A percentile compares a stretch with the other conserved stretches of the same genome.
These are phyloP conservation scores for Fusarium coicis DNA, from an alignment of 2,329 filamentous ascomycete species.

Conservation along the genomic window DNA sequence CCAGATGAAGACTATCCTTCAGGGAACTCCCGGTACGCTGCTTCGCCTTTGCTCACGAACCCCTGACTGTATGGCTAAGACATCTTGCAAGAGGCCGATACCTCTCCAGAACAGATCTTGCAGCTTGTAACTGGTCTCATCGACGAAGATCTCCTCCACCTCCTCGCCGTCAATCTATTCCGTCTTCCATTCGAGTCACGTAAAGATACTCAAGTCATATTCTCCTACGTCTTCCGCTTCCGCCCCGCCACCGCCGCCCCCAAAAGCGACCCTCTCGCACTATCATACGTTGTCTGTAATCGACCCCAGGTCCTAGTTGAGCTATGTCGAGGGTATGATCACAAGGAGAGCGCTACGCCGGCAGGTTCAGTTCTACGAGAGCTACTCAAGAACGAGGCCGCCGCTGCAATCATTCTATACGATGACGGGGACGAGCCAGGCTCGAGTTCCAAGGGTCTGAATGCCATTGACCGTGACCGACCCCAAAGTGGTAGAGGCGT, in stretches of 20 bases:
- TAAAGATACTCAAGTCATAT: slow-evolving; percentile 95
- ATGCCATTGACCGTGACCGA: slow-evolving; percentile 79
- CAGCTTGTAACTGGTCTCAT: slow-evolving; percentile 86
- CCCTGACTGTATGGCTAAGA: slow-evolving; percentile 25
- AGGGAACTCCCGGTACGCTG: slow-evolving; percentile 85
- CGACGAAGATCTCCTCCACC: slow-evolving; percentile 87
- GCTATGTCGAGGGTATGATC: slow-evolving; percentile 88
- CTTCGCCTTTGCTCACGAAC: background rate
- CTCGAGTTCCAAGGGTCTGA: slow-evolving; percentile 79
- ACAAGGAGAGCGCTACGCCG: slow-evolving; percentile 90
- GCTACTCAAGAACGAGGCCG: slow-evolving; percentile 87
- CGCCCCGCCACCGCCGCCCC: slow-evolving; percentile 75
- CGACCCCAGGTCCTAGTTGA: slow-evolving; percentile 88
- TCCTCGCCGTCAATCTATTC: slow-evolving; percentile 84
- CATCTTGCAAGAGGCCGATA: slow-evolving; percentile 76
- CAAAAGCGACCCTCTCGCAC: slow-evolving; percentile 80
- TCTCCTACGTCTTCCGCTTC: slow-evolving; percentile 94
- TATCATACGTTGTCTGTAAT: slow-evolving; percentile 88
- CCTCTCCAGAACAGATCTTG: slow-evolving; percentile 86
- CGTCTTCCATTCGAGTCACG: slow-evolving; percentile 93
- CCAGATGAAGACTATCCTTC: slow-evolving; percentile 92
- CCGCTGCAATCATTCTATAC: slow-evolving; percentile 91
- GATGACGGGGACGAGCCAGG: slow-evolving; percentile 81
- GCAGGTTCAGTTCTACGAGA: slow-evolving; percentile 91
- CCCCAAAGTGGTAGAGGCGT: slow-evolving; percentile 83